A percentile compares a stretch with the other conserved stretches of the same genome.
Evolutionary conservation across 352 stramenopile species (phyloP).

Genomic region (Hyaloperonospora arabidopsidis): DNA sequence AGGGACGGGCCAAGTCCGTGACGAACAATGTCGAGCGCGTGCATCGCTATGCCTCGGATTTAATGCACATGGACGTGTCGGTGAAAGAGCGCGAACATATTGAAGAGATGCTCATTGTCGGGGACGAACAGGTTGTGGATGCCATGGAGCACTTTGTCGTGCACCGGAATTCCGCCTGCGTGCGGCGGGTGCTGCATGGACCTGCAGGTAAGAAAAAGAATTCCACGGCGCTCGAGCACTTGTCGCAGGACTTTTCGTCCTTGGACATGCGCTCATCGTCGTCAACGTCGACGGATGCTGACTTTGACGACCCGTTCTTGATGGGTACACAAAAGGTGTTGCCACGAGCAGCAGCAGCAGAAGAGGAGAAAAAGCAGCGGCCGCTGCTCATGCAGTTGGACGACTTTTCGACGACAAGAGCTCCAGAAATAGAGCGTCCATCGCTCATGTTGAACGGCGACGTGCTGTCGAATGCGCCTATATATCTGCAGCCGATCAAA

Average conservation of each 20-base stretch:
- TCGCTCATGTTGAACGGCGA: slow-evolving; percentile 61
- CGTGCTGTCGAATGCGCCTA: slow-evolving; percentile 33
- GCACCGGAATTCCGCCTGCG: slow-evolving; percentile 40
- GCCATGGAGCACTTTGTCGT: slow-evolving; percentile 73
- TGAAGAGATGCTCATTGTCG: slow-evolving; percentile 61
- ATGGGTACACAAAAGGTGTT: slow-evolving; percentile 38
- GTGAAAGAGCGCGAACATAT: slow-evolving; percentile 51
- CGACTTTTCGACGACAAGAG: background rate
- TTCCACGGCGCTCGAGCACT: slow-evolving; percentile 32
- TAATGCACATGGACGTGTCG: slow-evolving; percentile 67
- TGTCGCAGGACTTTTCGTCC: slow-evolving; percentile 49
- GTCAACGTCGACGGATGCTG: slow-evolving; percentile 9
- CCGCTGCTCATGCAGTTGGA: slow-evolving; percentile 25
- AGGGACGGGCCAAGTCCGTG: slow-evolving; percentile 58
- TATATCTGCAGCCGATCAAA: slow-evolving; percentile 62
- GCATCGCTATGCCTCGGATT: slow-evolving; percentile 53
- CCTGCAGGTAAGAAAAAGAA: slow-evolving; percentile 26
- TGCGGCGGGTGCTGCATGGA: slow-evolving; percentile 45
- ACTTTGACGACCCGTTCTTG: slow-evolving; percentile 41
- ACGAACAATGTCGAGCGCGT: slow-evolving; percentile 61
- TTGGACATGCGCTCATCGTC: slow-evolving; percentile 42
- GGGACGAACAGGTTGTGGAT: slow-evolving; percentile 67
- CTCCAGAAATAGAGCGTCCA: slow-evolving; percentile 24
- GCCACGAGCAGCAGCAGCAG: slow-evolving; percentile 17
- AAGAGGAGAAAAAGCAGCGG: slow-evolving; percentile 12